phyloP scores from a whole-genome alignment of 2,329 filamentous ascomycete genomes.

The Ceratocystis harringtonii region DNA sequence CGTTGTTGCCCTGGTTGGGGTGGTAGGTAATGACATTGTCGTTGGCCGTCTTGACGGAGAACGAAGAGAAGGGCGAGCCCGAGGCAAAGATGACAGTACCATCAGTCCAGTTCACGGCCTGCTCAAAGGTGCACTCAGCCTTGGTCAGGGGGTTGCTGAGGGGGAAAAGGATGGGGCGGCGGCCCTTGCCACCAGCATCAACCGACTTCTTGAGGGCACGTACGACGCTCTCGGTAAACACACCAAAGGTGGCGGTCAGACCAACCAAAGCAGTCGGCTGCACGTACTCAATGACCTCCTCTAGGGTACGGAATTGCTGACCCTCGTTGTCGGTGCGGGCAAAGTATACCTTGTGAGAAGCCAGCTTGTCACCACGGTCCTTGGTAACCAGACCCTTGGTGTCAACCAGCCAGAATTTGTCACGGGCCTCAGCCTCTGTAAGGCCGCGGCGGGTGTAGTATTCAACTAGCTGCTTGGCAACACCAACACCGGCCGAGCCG shows the following conservation, averaged over 20 bases:
- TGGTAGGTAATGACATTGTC: slow-evolving; percentile 50
- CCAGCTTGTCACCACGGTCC: slow-evolving; percentile 85
- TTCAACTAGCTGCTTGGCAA: slow-evolving; percentile 93
- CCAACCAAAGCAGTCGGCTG: slow-evolving; percentile 91
- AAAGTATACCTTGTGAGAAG: slow-evolving; percentile 72
- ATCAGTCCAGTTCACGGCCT: slow-evolving; percentile 79
- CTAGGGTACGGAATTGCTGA: slow-evolving; percentile 60
- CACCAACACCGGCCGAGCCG: slow-evolving; percentile 88
- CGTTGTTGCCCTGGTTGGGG: slow-evolving; percentile 71
- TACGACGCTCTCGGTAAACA: slow-evolving; percentile 81
- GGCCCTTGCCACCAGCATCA: slow-evolving; percentile 49
- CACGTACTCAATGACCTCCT: slow-evolving; percentile 87
- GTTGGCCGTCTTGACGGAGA: slow-evolving; percentile 47
- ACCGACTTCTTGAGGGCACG: slow-evolving; percentile 51
- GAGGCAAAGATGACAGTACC: slow-evolving; percentile 88
- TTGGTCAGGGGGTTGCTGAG: slow-evolving; percentile 93
- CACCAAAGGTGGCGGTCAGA: slow-evolving; percentile 82
- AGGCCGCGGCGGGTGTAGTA: slow-evolving; percentile 90
- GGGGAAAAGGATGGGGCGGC: slow-evolving; percentile 83
- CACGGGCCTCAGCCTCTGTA: slow-evolving; percentile 69
- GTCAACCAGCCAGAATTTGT: slow-evolving; percentile 95
- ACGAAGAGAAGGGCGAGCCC: slow-evolving; percentile 74
- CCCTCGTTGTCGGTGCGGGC: slow-evolving; percentile 49
- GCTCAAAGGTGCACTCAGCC: slow-evolving; percentile 89
- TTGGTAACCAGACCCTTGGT: slow-evolving; percentile 88